These are phyloP conservation scores for Sporormia fimetaria DNA, from an alignment of 495 filamentous ascomycete genomes.

Conservation along the genomic window DNA sequence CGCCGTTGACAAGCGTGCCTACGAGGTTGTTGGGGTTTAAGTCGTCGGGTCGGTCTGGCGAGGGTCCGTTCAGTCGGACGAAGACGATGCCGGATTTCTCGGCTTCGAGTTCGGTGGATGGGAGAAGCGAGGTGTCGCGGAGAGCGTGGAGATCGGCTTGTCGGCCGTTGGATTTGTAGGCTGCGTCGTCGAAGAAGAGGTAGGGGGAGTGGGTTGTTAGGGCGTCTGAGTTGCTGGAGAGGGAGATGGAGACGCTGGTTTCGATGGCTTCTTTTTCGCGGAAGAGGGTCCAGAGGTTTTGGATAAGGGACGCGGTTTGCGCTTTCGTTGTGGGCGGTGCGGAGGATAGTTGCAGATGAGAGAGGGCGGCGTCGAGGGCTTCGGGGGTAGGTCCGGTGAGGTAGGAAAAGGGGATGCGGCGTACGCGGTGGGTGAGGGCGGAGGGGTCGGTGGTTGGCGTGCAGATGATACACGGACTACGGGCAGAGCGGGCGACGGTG, in stretches of 20 bases:
- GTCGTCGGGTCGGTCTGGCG: neutral
- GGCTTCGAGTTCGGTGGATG: slow-evolving; percentile 51
- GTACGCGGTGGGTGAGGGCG: slow-evolving; percentile 31
- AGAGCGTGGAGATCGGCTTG: slow-evolving; percentile 53
- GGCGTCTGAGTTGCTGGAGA: slow-evolving; percentile 2
- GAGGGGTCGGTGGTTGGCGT: slow-evolving; percentile 40
- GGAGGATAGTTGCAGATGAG: slow-evolving; percentile 42
- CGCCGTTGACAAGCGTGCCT: slow-evolving; percentile 75
- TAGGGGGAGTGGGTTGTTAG: slow-evolving; percentile 14
- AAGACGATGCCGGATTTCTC: slow-evolving; percentile 67
- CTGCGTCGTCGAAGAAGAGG: slow-evolving; percentile 65
- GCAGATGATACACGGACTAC: slow-evolving; percentile 57
- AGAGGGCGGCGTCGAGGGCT: slow-evolving; percentile 36
- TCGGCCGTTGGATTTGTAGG: slow-evolving; percentile 51
- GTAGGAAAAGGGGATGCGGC: slow-evolving; percentile 55
- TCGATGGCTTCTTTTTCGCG: slow-evolving; percentile 54
- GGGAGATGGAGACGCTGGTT: slow-evolving; percentile 19
- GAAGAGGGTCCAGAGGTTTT: slow-evolving; percentile 49
- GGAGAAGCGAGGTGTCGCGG: slow-evolving; percentile 41
- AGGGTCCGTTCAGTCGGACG: slow-evolving; percentile 37
- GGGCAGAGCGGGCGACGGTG: slow-evolving; percentile 51
- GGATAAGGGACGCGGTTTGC: slow-evolving; percentile 42
- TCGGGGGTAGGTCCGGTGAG: slow-evolving; percentile 28
- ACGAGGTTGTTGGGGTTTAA: slow-evolving; percentile 38
- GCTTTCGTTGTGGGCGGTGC: slow-evolving; percentile 31